Evolutionary conservation across 371 early-diverging fungal genomes (phyloP), one percentile per base, ranked within the genome.

Genomic region (Rhizopus arrhizus): DNA sequence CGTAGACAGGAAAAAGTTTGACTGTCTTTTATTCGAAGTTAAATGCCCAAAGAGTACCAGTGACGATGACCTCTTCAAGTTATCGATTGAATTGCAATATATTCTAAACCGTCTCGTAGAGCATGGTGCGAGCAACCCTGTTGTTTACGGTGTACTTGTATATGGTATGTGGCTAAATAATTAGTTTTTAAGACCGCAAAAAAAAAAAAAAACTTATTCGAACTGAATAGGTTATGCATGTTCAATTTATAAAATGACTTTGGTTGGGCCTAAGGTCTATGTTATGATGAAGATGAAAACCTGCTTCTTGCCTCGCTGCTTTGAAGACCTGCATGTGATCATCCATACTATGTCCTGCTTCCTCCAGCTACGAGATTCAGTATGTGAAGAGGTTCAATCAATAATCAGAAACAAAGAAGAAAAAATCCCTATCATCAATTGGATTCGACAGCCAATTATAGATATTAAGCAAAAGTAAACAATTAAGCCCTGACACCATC

Each of bases 111-210:
- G 51, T 32, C 42, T 50, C 8, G 32, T 58, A 8, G 51, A 51
- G 16, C 33, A 58, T 58, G 51, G 50, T 11, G 40, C 42, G 31
- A 58, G 42, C 33, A 58, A 33, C 33, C 59, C 51, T 50, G 52
- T 16, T 58, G 59, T 58, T 58, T 58, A 42, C 33, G 51, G 59
- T 51, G 59, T 58, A 10, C n/a, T 58, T 33, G 41, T 58, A 15
- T 50, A 58, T 58, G 42, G 58, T 58, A 50, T 33, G 58, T 57
- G 4, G 49, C 35, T 38, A 48, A 3, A 6, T 49, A 15, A 57
- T 57, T 57, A n/a, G n/a, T 2, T 45, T 3, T 46, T 56, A 32
- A 56, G 11, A 31, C 31, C 12, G 22, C 48, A 4, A 35, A n/a
- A n/a, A 40, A 40, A 16, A 46, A 13, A 46, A 48, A 48, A 3